Conservation (phyloP, 1,284 basidiomycete genomes). For the Kwoniella shivajii region DNA sequence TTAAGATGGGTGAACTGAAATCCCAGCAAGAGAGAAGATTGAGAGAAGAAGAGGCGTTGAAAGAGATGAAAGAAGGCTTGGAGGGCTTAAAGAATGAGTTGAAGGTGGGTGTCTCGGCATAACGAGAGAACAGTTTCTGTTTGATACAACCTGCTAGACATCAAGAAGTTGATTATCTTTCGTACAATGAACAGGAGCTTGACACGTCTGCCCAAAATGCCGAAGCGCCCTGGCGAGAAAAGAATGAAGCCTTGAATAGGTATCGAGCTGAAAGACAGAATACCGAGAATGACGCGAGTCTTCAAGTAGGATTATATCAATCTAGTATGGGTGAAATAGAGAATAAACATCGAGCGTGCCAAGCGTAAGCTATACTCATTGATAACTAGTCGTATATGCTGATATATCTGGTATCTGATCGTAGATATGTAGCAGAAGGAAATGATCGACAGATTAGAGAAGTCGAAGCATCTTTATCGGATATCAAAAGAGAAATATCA, state of each 20-base stretch:
- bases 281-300: slow-evolving; percentile 37
- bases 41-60: slow-evolving; percentile 64
- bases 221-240: slow-evolving; percentile 49
- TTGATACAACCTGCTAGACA: not conserved
- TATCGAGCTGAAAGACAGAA: slow-evolving; percentile 37
- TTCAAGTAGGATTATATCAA: slow-evolving; percentile 38
- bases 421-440: slow-evolving; percentile 73
- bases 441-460: slow-evolving; percentile 66
- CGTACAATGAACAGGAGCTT: slow-evolving; percentile 31
- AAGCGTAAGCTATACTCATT: slow-evolving; percentile 24
- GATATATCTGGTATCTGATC: not conserved
- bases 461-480: slow-evolving; percentile 62
- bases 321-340: slow-evolving; percentile 43
- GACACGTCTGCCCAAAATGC: slow-evolving; percentile 40
- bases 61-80: slow-evolving; percentile 66
- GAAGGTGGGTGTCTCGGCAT: slow-evolving; percentile 29
- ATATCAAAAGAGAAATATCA: slow-evolving; percentile 50
- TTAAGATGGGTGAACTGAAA: slow-evolving; percentile 65
- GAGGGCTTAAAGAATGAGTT: slow-evolving; percentile 37
- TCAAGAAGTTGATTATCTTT: not conserved
- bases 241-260: slow-evolving; percentile 39
- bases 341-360: slow-evolving; percentile 42
- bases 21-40: slow-evolving; percentile 67
- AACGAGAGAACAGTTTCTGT: not conserved
- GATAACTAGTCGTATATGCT: not conserved